Conservation (phyloP, 2,329 filamentous ascomycete genomes). For the Sporothrix variecibatus region DNA sequence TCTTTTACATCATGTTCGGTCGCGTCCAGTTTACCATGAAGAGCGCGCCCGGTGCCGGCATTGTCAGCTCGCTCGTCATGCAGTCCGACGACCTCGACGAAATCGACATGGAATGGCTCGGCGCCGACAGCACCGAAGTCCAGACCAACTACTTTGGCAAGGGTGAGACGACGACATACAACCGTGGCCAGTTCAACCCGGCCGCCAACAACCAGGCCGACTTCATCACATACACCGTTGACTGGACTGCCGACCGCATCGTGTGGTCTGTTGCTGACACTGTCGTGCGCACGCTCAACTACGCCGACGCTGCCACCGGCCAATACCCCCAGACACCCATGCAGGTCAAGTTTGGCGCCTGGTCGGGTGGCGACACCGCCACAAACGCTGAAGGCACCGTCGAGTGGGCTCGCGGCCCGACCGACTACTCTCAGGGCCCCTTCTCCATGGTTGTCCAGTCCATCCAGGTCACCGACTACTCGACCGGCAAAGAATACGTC, state of each 20-base stretch:
- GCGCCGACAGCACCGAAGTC: slow-evolving; percentile 72
- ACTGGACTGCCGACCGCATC: slow-evolving; percentile 86
- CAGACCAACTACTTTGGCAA: slow-evolving; percentile 98
- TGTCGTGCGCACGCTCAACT: slow-evolving; percentile 73
- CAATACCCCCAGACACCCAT: slow-evolving; percentile 96
- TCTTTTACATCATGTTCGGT: slow-evolving; percentile 99
- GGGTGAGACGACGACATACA: slow-evolving; percentile 80
- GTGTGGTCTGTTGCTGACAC: slow-evolving; percentile 82
- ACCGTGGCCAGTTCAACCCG: slow-evolving; percentile 80
- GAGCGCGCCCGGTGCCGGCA: slow-evolving; percentile 82
- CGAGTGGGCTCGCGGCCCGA: slow-evolving; percentile 82
- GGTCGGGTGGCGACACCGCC: slow-evolving; percentile 81
- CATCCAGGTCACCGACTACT: slow-evolving; percentile 83
- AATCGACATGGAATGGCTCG: slow-evolving; percentile 97
- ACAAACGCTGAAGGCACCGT: slow-evolving; percentile 80
- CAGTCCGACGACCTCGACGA: slow-evolving; percentile 92
- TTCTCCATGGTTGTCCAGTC: slow-evolving; percentile 83
- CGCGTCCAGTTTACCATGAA: slow-evolving; percentile 84
- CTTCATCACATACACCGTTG: slow-evolving; percentile 85
- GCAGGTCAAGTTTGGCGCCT: slow-evolving; percentile 88
- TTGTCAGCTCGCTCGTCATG: slow-evolving; percentile 89
- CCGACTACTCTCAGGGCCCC: slow-evolving; percentile 79
- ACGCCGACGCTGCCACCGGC: slow-evolving; percentile 63
- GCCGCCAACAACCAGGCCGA: slow-evolving; percentile 67
- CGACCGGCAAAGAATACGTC: slow-evolving; percentile 79